Percentiles rank a stretch among this genome's conserved stretches.
phyloP scores from a whole-genome alignment of 768 basidiomycete genomes.

The Leccinellum albellum region DNA sequence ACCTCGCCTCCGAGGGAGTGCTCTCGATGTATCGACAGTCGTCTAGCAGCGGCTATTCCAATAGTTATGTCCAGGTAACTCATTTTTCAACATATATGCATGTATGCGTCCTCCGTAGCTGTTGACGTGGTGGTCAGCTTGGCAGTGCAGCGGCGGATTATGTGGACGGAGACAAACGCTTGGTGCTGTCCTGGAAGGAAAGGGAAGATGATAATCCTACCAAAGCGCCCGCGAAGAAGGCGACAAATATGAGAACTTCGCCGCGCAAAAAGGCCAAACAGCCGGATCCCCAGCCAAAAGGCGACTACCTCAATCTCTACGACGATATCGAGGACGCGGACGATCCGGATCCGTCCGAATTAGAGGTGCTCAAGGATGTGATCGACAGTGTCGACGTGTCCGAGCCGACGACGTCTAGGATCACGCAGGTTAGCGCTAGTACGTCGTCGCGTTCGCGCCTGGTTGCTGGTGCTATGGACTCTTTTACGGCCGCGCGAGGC shows the following conservation, averaged over 20 bases:
- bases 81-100: background rate
- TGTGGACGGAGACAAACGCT: conserved; percentile 11
- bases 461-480: background rate
- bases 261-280: conserved; percentile 22
- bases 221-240: conserved; percentile 10
- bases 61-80: conserved; percentile 50
- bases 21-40: conserved; percentile 45
- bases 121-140: conserved; percentile 11
- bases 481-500: background rate
- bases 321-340: conserved; percentile 30
- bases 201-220: conserved; percentile 6
- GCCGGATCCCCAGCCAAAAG: background rate
- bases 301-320: conserved; percentile 16
- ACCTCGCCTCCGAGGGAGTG: conserved; percentile 48
- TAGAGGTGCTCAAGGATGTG: conserved; percentile 12
- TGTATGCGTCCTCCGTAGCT: background rate
- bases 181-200: conserved; percentile 28
- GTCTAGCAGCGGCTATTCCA: conserved; percentile 46
- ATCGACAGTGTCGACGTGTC: background rate
- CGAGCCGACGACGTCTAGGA: conserved; percentile 6
- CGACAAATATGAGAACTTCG: background rate
- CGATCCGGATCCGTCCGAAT: conserved; percentile 14
- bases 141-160: conserved; percentile 22
- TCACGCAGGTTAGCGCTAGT: conserved; percentile 3
- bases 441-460: conserved; percentile 4